phyloP scores from a whole-genome alignment of 192 early-diverging fungal genomes.

The Linnemannia exigua region DNA sequence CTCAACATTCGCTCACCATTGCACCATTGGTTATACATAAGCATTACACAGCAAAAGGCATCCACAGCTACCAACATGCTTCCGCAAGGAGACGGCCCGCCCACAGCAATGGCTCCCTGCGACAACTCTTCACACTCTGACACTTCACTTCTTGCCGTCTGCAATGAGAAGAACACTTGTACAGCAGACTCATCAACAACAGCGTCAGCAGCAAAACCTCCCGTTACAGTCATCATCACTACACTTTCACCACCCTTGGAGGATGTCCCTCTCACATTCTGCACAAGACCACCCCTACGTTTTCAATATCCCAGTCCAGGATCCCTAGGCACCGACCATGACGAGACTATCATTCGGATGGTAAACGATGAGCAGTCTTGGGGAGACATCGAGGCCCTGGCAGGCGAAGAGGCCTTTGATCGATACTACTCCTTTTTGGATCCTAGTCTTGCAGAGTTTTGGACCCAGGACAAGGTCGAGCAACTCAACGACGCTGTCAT shows the following conservation, averaged over 20 bases:
- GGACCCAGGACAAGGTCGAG: conserved; percentile 4
- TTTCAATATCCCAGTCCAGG: conserved; percentile 12
- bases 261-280: not conserved
- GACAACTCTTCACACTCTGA: not conserved
- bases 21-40: too few species aligned
- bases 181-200: not conserved
- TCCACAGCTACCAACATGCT: not conserved
- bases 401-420: conserved; percentile 26
- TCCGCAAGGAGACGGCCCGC: not conserved
- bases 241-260: not conserved
- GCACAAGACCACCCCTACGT: conserved; percentile 4
- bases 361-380: conserved; percentile 18
- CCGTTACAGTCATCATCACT: not conserved
- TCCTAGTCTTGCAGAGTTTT: conserved; percentile 6
- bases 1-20: too few species aligned
- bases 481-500: conserved; percentile 10
- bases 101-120: not conserved
- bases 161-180: not conserved
- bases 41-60: too few species aligned
- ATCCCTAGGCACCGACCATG: conserved; percentile 16
- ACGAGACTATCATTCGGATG: conserved; percentile 24
- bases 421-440: conserved; percentile 34
- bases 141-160: not conserved
- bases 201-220: not conserved
- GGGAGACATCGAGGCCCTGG: conserved; percentile 18